A percentile compares a stretch with the other conserved stretches of the same genome.
Conservation (phyloP, 306 rosid species). For the Citrullus colocynthis region DNA sequence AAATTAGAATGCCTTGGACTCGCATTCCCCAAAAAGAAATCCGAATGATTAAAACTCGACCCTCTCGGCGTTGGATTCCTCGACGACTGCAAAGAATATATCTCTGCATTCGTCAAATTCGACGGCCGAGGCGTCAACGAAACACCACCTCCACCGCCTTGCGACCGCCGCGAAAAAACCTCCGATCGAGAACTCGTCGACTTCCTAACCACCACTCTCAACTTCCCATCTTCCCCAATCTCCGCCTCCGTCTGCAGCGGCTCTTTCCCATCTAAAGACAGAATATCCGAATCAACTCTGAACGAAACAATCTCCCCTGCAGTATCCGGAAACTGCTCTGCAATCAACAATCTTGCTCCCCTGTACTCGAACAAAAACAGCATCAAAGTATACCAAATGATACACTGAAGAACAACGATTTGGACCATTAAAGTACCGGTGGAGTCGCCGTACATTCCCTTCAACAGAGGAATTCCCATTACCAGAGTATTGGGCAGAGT, state of each 20-base stretch:
- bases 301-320: slow-evolving; percentile 63
- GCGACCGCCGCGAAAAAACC: slow-evolving; percentile 44
- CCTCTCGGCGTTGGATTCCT: slow-evolving; percentile 84
- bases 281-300: slow-evolving; percentile 62
- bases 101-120: slow-evolving; percentile 70
- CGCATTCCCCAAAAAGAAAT: slow-evolving; percentile 40
- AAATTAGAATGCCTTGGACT: slow-evolving; percentile 58
- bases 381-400: slow-evolving; percentile 75
- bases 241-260: slow-evolving; percentile 68
- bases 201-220: slow-evolving; percentile 61
- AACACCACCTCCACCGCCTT: slow-evolving; percentile 30
- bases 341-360: slow-evolving; percentile 64
- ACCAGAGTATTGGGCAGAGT: slow-evolving; percentile 73
- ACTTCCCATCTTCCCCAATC: slow-evolving; percentile 71
- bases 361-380: slow-evolving; percentile 66
- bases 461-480: slow-evolving; percentile 70
- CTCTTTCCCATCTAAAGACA: slow-evolving; percentile 70
- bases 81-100: slow-evolving; percentile 61
- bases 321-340: slow-evolving; percentile 75
- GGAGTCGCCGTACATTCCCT: slow-evolving; percentile 64
- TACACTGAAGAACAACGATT: slow-evolving; percentile 70
- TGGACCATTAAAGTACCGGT: slow-evolving; percentile 65
- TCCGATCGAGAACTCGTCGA: slow-evolving; percentile 56
- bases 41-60: slow-evolving; percentile 67
- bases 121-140: slow-evolving; percentile 67